A percentile compares a stretch with the other conserved stretches of the same genome.
Evolutionary conservation across 768 basidiomycete genomes (phyloP).

Genomic region (Leucosporidium creatinivorum): DNA sequence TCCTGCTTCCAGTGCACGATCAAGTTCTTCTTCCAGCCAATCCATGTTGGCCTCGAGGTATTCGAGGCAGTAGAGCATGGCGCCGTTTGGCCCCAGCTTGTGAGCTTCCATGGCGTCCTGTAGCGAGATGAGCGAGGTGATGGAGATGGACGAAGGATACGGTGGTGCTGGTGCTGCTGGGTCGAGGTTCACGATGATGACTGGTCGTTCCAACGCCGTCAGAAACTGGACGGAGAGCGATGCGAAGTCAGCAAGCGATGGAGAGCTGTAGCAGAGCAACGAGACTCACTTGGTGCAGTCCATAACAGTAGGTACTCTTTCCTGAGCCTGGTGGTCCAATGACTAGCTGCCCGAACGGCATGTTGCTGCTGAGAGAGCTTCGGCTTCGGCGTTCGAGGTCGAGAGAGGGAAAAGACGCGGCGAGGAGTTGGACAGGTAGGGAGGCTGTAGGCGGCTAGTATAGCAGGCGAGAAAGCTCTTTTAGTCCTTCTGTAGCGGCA

Average conservation of each 20-base stretch:
- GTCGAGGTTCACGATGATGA: slow-evolving; percentile 89
- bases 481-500: no score
- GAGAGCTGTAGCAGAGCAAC: not conserved
- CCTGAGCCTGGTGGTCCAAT: slow-evolving; percentile 46
- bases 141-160: slow-evolving; percentile 83
- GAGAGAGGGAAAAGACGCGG: no score
- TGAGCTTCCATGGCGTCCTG: slow-evolving; percentile 76
- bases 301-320: slow-evolving; percentile 47
- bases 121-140: slow-evolving; percentile 76
- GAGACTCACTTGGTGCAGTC: slow-evolving; percentile 43
- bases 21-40: slow-evolving; percentile 46
- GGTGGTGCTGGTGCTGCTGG: slow-evolving; percentile 84
- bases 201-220: slow-evolving; percentile 72
- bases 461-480: no score
- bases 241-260: not conserved
- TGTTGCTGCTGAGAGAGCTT: not conserved
- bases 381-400: no score
- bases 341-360: slow-evolving; percentile 39
- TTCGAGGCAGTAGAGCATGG: slow-evolving; percentile 92
- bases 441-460: no score
- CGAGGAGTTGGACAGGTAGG: no score
- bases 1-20: slow-evolving; percentile 68
- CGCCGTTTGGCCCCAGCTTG: slow-evolving; percentile 88
- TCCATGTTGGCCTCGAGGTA: slow-evolving; percentile 93
- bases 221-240: slow-evolving; percentile 51